Percentiles rank a stretch among this genome's conserved stretches.
Evolutionary conservation across 2,329 filamentous ascomycete genomes (phyloP).

Genomic region (Ceratocystis harringtonii): DNA sequence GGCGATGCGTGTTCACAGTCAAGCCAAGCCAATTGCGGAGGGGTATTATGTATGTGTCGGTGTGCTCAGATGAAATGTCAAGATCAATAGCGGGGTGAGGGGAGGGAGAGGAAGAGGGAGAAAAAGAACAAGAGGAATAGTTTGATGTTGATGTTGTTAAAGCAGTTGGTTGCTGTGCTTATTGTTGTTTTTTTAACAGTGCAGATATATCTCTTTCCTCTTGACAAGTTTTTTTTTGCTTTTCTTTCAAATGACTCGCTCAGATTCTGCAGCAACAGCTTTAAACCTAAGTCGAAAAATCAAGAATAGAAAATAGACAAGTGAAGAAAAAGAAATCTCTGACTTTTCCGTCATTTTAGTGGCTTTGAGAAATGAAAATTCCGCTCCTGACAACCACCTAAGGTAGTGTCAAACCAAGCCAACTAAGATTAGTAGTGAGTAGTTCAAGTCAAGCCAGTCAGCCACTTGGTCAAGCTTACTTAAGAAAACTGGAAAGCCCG

Average conservation of each 20-base stretch:
- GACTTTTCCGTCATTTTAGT: background rate
- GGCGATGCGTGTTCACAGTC: background rate
- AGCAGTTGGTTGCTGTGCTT: background rate
- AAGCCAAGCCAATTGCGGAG: background rate
- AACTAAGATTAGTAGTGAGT: no score
- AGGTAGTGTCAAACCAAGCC: no score
- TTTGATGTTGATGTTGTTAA: background rate
- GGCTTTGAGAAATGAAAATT: background rate
- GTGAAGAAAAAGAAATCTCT: background rate
- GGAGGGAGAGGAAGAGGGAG: background rate
- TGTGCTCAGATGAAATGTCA: constrained; percentile 4
- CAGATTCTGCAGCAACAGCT: background rate
- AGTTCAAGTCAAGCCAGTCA: no score
- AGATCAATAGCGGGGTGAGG: constrained; percentile 1
- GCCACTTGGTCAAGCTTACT: no score
- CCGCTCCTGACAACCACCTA: background rate
- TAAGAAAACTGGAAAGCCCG: no score
- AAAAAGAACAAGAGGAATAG: background rate
- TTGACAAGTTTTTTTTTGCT: background rate
- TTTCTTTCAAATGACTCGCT: background rate
- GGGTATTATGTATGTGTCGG: background rate
- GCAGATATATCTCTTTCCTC: background rate
- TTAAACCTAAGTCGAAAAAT: background rate
- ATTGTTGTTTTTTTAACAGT: background rate
- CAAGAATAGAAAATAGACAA: background rate